Conservation (phyloP, 306 rosid species). For the Dicorynia guianensis region DNA sequence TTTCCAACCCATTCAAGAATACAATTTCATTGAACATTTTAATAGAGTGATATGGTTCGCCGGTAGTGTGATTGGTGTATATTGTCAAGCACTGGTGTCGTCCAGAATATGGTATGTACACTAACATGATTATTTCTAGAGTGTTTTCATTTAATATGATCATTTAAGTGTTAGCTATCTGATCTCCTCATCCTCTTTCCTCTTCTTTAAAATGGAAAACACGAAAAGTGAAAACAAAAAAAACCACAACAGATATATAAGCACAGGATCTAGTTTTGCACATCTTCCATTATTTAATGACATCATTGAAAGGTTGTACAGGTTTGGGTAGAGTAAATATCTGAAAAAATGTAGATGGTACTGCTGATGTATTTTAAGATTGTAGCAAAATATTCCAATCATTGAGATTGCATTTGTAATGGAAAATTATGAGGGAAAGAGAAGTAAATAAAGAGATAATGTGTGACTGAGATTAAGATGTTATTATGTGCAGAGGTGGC, state of each 20-base stretch:
- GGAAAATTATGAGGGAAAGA: not conserved
- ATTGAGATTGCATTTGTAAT: not conserved
- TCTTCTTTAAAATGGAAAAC: conserved; percentile 10
- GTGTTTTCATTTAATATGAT: not conserved
- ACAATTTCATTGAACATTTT: not conserved
- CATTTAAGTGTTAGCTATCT: not conserved
- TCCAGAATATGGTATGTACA: not conserved
- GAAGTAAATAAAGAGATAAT: not conserved
- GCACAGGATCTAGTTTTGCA: not conserved
- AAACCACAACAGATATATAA: not conserved
- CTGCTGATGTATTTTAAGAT: not conserved
- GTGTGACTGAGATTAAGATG: not conserved
- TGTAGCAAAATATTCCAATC: not conserved
- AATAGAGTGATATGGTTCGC: not conserved
- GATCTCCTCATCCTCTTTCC: not conserved
- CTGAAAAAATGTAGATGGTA: not conserved
- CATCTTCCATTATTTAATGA: not conserved
- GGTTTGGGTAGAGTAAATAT: not conserved
- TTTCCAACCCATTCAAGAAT: not conserved
- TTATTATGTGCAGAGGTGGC: not conserved
- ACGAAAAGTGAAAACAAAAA: not conserved
- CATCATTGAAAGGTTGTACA: not conserved
- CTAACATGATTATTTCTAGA: not conserved
- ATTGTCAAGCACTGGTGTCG: not conserved
- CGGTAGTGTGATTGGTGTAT: not conserved